Evolutionary conservation across 768 basidiomycete genomes (phyloP).

Genomic region (Baorangia bicolor): DNA sequence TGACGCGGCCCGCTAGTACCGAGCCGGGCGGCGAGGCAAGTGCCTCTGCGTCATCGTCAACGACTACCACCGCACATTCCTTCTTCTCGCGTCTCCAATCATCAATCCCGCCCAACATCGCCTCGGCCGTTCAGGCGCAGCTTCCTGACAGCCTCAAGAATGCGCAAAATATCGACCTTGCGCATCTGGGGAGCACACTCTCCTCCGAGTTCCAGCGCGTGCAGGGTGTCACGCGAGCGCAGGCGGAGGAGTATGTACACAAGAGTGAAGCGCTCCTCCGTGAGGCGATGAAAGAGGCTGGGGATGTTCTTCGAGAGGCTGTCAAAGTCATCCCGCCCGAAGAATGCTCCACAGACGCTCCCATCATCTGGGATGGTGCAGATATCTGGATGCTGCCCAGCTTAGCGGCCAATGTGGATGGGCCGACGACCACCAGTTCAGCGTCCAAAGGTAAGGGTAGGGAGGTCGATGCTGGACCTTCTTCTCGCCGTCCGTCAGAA

Average conservation of each 20-base stretch:
- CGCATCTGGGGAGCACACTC: conserved; percentile 63
- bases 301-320: conserved; percentile 81
- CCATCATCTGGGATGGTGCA: conserved; percentile 76
- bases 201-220: conserved; percentile 67
- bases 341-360: conserved; percentile 32
- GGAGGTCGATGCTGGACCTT: conserved; percentile 28
- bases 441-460: conserved; percentile 38
- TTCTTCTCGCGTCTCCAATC: conserved; percentile 72
- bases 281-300: conserved; percentile 75
- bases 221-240: conserved; percentile 70
- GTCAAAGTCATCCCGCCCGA: conserved; percentile 92
- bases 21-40: conserved; percentile 21
- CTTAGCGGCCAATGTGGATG: conserved; percentile 19
- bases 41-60: conserved; percentile 4
- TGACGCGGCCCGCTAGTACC: conserved; percentile 18
- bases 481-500: conserved; percentile 32
- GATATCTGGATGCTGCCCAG: conserved; percentile 81
- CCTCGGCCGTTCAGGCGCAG: conserved; percentile 63
- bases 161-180: conserved; percentile 65
- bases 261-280: conserved; percentile 65
- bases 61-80: conserved; percentile 36
- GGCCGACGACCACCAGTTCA: conserved; percentile 4
- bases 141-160: conserved; percentile 66
- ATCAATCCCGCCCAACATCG: conserved; percentile 72
- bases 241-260: conserved; percentile 83